Conservation (phyloP, 164 flowering plant genomes). For the Buxus sempervirens region DNA sequence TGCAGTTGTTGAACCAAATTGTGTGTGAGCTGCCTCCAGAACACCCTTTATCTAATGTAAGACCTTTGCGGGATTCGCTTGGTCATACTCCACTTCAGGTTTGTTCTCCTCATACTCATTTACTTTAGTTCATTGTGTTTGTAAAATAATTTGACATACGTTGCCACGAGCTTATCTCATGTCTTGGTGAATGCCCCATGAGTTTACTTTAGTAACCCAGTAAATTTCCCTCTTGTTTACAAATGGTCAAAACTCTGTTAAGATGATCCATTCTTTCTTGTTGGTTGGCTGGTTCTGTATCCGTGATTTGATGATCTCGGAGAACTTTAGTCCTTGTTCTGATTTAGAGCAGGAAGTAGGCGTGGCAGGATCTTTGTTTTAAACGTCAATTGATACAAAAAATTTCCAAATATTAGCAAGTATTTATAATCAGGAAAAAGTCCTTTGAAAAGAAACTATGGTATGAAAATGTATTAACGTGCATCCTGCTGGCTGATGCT, state of each 20-base stretch:
- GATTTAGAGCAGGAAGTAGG: not conserved
- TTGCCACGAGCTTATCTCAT: too few species aligned
- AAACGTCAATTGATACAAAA: not conserved
- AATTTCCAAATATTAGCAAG: not conserved
- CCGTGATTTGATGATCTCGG: not conserved
- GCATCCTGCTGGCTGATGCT: not conserved
- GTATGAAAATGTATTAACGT: not conserved
- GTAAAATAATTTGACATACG: too few species aligned
- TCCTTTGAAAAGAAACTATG: not conserved
- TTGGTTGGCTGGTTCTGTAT: not conserved
- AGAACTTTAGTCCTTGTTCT: not conserved
- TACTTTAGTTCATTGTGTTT: not conserved
- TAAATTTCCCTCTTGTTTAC: not conserved
- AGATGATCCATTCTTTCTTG: not conserved
- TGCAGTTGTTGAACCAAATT: constrained; percentile 91
- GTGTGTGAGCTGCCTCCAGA: constrained; percentile 88
- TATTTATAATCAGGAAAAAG: not conserved
- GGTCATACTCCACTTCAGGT: constrained; percentile 98
- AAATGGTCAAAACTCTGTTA: not conserved
- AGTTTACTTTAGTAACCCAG: not conserved
- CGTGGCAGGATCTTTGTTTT: not conserved
- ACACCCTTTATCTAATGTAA: constrained; percentile 72
- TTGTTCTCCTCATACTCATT: not conserved
- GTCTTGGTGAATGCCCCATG: not conserved
- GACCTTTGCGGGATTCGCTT: constrained; percentile 82